Conservation (phyloP, 768 basidiomycete genomes). For the Fomitopsis pulvina region DNA sequence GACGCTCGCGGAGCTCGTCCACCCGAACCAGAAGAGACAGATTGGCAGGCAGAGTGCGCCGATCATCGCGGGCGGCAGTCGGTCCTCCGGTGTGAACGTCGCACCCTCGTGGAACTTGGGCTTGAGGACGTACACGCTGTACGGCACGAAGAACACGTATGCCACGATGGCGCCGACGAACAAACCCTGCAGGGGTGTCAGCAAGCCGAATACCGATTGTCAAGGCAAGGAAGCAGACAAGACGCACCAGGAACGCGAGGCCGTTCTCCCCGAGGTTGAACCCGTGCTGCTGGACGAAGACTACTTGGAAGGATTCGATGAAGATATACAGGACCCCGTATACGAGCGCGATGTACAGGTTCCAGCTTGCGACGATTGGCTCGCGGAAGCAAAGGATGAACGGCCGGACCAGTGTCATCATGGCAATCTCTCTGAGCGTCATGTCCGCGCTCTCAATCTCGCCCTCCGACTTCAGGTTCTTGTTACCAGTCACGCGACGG, state of each 20-base stretch:
- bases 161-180: constrained; percentile 3
- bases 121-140: constrained; percentile 14
- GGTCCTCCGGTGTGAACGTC: constrained; percentile 16
- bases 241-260: constrained; percentile 22
- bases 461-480: constrained; percentile 19
- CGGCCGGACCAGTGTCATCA: constrained; percentile 25
- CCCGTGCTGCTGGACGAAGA: constrained; percentile 27
- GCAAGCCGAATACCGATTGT: too few relatives aligned
- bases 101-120: too few relatives aligned
- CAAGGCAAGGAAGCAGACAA: too few relatives aligned
- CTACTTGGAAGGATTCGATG: constrained; percentile 29
- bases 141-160: constrained; percentile 8
- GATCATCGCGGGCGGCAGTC: constrained; percentile 28
- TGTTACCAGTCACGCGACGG: constrained; percentile 25
- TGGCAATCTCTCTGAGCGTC: constrained; percentile 12
- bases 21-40: constrained; percentile 30
- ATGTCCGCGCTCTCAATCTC: constrained; percentile 20
- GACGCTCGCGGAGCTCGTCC: constrained; percentile 21
- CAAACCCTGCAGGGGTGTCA: constrained; percentile 1
- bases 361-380: constrained; percentile 25
- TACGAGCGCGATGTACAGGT: constrained; percentile 26
- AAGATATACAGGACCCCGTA: constrained; percentile 29
- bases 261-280: constrained; percentile 26
- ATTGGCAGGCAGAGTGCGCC: constrained; percentile 27
- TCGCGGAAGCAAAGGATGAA: constrained; percentile 25